Conservation (phyloP, 495 filamentous ascomycete genomes). For the Penicillium longicatenatum region DNA sequence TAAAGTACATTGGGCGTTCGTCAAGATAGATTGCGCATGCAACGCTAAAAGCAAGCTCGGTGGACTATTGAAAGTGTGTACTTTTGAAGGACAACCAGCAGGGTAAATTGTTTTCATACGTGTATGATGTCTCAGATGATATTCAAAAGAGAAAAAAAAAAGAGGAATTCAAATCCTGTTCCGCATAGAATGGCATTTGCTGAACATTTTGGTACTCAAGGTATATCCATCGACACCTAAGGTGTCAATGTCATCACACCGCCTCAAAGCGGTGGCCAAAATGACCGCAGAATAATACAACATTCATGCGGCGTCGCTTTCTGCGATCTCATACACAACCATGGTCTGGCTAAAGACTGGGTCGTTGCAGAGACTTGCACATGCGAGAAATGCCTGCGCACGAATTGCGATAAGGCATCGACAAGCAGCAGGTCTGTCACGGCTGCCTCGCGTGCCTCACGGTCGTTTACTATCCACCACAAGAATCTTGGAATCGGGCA, state of each 20-base stretch:
- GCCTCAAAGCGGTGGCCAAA: conserved; percentile 10
- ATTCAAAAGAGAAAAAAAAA: no score
- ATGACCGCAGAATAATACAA: conserved; percentile 19
- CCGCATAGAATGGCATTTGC: neutral
- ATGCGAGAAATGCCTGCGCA: conserved; percentile 10
- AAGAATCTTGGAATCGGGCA: conserved; percentile 8
- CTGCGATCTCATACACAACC: conserved; percentile 23
- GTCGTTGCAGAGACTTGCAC: conserved; percentile 22
- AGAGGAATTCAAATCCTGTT: no score
- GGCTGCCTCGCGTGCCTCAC: neutral
- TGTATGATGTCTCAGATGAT: no score
- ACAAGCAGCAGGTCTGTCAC: neutral
- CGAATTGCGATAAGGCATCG: conserved; percentile 7
- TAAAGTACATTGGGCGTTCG: no score
- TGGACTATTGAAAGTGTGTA: no score
- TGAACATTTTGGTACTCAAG: neutral
- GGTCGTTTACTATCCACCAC: conserved; percentile 17
- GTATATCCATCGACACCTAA: neutral
- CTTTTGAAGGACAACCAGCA: no score
- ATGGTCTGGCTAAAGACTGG: conserved; percentile 30
- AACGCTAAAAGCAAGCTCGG: no score
- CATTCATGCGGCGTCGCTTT: conserved; percentile 23
- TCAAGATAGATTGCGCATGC: no score
- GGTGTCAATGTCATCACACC: conserved; percentile 8
- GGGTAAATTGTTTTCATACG: no score